Conservation (phyloP, 208 protist species). For the Porcisia deanei region DNA sequence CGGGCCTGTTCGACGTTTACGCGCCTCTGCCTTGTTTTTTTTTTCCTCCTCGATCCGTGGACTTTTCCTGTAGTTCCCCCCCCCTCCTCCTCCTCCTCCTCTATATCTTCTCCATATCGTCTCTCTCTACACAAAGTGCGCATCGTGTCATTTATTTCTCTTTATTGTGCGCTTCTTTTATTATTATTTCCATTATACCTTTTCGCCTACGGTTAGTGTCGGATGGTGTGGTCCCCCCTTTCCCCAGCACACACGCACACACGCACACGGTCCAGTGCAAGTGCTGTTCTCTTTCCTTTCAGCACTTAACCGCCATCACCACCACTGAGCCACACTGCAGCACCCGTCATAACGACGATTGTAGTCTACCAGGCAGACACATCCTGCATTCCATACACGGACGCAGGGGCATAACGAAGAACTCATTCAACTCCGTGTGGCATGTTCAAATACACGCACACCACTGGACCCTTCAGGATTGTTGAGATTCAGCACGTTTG, state of each 20-base stretch:
- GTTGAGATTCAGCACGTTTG: too few species aligned
- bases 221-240: background rate
- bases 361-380: background rate
- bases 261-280: background rate
- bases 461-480: background rate
- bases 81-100: too few species aligned
- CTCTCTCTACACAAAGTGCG: background rate
- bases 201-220: background rate
- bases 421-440: background rate
- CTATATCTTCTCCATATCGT: too few species aligned
- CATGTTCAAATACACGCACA: background rate
- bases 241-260: too few species aligned
- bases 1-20: too few species aligned
- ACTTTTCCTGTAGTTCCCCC: too few species aligned
- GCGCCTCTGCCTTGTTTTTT: too few species aligned
- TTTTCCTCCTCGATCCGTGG: too few species aligned
- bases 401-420: background rate
- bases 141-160: background rate
- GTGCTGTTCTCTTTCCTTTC: background rate
- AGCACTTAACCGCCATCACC: background rate
- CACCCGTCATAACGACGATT: background rate
- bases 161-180: background rate
- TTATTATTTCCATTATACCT: background rate
- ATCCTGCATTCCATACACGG: background rate
- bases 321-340: background rate